Evolutionary conservation across 768 basidiomycete species (phyloP), one percentile per base, ranked within the genome.

Genomic region (Chlorophyllum brunneum): DNA sequence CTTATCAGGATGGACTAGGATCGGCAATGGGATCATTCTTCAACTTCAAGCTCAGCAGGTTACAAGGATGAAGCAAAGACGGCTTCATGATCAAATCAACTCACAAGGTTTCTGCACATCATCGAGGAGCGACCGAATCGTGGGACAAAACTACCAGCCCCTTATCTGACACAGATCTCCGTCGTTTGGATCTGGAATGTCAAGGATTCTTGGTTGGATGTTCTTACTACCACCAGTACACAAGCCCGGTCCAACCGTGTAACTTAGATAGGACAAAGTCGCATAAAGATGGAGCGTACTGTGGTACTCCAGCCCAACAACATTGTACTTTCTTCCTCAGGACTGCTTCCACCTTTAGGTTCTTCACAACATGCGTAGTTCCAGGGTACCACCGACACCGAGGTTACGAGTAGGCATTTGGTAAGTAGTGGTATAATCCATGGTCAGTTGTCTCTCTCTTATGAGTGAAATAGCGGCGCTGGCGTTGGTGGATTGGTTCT

Each of bases 361-460:
- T 46, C 30, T 36, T 30, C 31, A 27, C 36, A 13, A 34, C 26
- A 40, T 37, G 43, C 38, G 40, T 37, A 55, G 45, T 16, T 33
- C 34, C 52, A 54, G 48, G 51, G 58, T 55, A 30, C 51, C 56
- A 22, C 40, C 44, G 47, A 45, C 54, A 27, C 69, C 63, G 46
- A 78, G 68, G 54, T 65, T 82, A 56, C 73, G 68, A 58, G 77
- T 82, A 48, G 80, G 74, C 16, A 78, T 83, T 36, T 81, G 80
- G 82, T 82, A 56, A 54, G 71, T 66, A 39, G 47, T 48, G 51
- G 30, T 50, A 30, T 37, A 38, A 54, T 49, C 45, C 43, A 59
- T 40, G 26, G 48, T 56, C 56, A 48, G 52, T 52, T 55, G 42
- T 61, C 30, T 61, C 23, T 20, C 54, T 39, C 53, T 47, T 42